Evolutionary conservation across 148 eudicot genomes (phyloP), one percentile per base, ranked within the genome.

Genomic region (Pouteria glomerata): DNA sequence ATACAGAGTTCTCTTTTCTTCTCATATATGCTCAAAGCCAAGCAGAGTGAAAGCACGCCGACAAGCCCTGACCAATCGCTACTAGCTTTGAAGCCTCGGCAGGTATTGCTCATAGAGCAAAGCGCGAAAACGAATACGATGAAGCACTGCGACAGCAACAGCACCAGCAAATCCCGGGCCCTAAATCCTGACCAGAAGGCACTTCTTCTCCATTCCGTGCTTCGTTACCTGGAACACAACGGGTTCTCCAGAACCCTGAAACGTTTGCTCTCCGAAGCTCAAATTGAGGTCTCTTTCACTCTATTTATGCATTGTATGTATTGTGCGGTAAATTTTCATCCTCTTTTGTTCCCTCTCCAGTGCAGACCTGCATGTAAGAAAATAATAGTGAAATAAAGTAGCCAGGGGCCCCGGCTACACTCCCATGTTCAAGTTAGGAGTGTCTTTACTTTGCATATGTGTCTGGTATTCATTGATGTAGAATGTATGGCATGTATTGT

Each of bases 211-310:
- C 78, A 82, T 33, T 84, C 91, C 1, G 71, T 91, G 15, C 75
- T 88, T 52, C 75, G 58, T 26, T 90, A 81, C 73, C 85, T 90
- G 27, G 79, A 88, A 19, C 61, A 26, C 37, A 84, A 79, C 65
- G 87, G 87, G 8, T 83, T 86, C 74, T 65, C 85, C 69, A 91
- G 82, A 79, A 75, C 89, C 37, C 86, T 88, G 48, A 86, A 88
- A 55, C 80, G 87, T 12, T 80, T 91, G 55, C 81, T 68, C 52
- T 70, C 83, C 26, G 93, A 87, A 73, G 89, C 93, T 33, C 71
- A 85, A 60, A 59, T 90, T 47, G 73, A 90, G 93, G 96, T 88
- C 8, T 58, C 16, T 57, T 29, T 64, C 18, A 21, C n/a, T 18
- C 12, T 21, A 18, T 86, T 1, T 34, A 19, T 34, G 3, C 44